Evolutionary conservation across 352 stramenopile genomes (phyloP), one percentile per base, ranked within the genome.

Genomic region (Phytophthora fragariaefolia): DNA sequence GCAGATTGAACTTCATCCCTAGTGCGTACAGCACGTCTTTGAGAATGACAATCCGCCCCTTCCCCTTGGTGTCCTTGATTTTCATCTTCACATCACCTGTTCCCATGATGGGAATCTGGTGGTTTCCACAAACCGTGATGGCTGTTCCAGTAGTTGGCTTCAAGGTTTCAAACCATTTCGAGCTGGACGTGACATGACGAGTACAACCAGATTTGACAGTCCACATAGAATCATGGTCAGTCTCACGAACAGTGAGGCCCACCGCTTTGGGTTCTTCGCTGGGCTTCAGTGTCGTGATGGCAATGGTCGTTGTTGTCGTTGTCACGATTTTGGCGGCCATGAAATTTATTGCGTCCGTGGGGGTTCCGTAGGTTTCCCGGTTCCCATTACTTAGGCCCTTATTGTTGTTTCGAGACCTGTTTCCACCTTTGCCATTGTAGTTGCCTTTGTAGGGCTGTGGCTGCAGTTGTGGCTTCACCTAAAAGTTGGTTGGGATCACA

Each of bases 91-190:
- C 54, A 32, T 52, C 27, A 46, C 27, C 54, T 0, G 40, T 61
- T 26, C 54, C 54, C n/a, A 18, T 18, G 13, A 53, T 61, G 0
- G 54, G 42, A 28, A 63, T 69, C 10, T 69, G 28, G 40, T 69
- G 45, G 6, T 69, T 69, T 47, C 52, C 61, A 18, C 45, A 50
- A 27, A 69, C 60, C 18, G 60, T 69, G 24, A 69, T 69, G 10
- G 40, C 1, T 13, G 51, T 63, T 18, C 60, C 50, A 17, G 5
- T 15, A 13, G n/a, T 56, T 4, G 50, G 28, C 1, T 32, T 49
- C 3, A 69, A 23, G 1, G 30, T 42, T 40, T 32, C 34, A 17
- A 69, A 69, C 51, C 49, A 63, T 6, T 50, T 7, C 4, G 53
- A 22, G 24, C 18, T 45, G 5, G 23, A 42, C 18, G 53, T 51